Percentiles rank a stretch among this genome's conserved stretches.
phyloP scores from a whole-genome alignment of 192 early-diverging fungal genomes.

The Backusella morwellensis region DNA sequence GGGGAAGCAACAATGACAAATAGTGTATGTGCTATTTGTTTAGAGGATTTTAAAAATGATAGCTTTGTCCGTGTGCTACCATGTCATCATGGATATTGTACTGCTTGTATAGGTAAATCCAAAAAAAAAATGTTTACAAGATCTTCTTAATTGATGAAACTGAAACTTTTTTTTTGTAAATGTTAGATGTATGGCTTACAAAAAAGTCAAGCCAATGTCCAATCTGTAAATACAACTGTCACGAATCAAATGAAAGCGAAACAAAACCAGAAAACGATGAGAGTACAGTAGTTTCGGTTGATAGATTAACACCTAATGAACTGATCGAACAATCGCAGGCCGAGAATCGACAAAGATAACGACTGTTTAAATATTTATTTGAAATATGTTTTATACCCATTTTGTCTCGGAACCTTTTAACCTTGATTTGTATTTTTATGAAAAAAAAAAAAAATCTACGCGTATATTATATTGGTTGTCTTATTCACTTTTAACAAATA shows the following conservation, averaged over 20 bases:
- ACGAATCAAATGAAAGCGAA: background rate
- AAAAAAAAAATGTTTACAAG: background rate
- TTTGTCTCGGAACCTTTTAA: background rate
- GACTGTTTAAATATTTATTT: background rate
- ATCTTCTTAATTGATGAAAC: background rate
- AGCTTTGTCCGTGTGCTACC: conserved; percentile 27
- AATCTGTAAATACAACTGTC: conserved; percentile 31
- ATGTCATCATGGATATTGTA: conserved; percentile 37
- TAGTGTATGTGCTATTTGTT: conserved; percentile 30
- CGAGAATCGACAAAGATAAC: background rate
- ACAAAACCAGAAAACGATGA: conserved; percentile 4
- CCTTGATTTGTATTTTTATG: background rate
- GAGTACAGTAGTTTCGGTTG: background rate
- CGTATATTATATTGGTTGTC: background rate
- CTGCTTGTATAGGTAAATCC: conserved; percentile 34
- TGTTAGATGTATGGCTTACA: conserved; percentile 25
- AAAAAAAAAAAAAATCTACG: background rate
- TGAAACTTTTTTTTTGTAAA: background rate
- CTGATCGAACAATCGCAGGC: background rate
- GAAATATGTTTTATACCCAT: background rate
- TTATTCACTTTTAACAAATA: background rate
- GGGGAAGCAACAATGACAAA: conserved; percentile 17
- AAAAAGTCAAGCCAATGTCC: conserved; percentile 28
- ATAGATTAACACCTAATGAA: background rate
- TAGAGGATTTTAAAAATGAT: conserved; percentile 29